Evolutionary conservation across 306 rosid genomes (phyloP), one percentile per base, ranked within the genome.

Genomic region (Malus orientalis): DNA sequence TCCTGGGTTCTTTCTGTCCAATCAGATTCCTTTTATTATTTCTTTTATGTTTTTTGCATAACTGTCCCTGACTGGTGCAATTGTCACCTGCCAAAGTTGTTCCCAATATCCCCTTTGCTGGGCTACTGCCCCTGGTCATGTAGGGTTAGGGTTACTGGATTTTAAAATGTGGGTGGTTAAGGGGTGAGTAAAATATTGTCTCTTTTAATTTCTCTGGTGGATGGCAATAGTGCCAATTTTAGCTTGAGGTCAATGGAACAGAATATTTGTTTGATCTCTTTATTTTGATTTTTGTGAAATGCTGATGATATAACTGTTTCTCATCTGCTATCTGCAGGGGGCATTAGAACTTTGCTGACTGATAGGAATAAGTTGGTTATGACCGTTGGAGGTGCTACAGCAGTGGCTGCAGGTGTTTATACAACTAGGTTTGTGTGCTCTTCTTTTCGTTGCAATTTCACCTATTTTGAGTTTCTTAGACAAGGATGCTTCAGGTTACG

Each of bases 381-480:
- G 99, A 84, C 97, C 55, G 91, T 96, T 74, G 99, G 99, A 83
- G 99, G 99, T 86, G 98, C 87, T 74, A 96, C 99, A 45, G 99
- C 99, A 77, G 80, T 93, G 77, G 99, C 99, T 61, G 99, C 98
- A 13, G 99, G 99, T 70, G 93, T 95, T 82, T 95, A 96, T 85
- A 91, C 97, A 0, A 96, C 98, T 76, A 96, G 99, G 99, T 95
- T 76, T 49, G 67, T 75, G 13, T 62, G 49, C 70, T 81, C 53
- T 78, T 79, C 73, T 61, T 61, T 65, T 65, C 11, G 10, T 30
- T 79, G 68, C 80, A 42, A 42, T 84, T 75, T 30, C 54, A 68
- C 73, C 25, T 3, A 11, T 33, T 74, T 67, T 80, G 23, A 64
- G 49, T 55, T 38, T 60, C 74, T 73, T 57, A 47, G 40, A 42